These are phyloP conservation scores for Axilococcus clingmanii DNA, from an alignment of 139 green algal species.

Conservation along the genomic window DNA sequence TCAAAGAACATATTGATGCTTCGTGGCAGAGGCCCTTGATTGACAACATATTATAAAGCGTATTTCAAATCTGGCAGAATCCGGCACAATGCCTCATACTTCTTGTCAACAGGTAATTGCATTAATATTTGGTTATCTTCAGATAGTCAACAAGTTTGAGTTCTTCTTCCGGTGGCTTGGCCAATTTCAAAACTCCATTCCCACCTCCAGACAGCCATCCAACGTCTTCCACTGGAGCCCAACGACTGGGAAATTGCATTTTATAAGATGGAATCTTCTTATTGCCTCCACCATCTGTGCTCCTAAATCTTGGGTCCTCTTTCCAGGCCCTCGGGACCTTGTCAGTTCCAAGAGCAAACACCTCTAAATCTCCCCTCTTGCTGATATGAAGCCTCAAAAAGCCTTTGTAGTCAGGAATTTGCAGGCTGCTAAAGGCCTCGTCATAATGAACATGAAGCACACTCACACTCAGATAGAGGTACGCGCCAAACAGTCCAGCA, in stretches of 20 bases:
- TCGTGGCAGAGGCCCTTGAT: too few species aligned
- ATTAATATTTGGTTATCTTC: conserved; percentile 14
- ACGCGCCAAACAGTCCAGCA: conserved; percentile 71
- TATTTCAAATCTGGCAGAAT: too few species aligned
- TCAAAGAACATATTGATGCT: too few species aligned
- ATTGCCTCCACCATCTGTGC: conserved; percentile 35
- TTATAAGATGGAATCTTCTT: conserved; percentile 22
- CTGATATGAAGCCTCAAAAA: conserved; percentile 72
- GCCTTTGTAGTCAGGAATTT: conserved; percentile 65
- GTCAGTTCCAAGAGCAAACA: conserved; percentile 36
- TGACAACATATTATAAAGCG: too few species aligned
- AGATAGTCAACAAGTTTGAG: conserved; percentile 39
- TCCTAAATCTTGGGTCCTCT: conserved; percentile 64
- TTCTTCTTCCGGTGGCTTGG: conserved; percentile 9
- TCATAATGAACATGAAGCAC: conserved; percentile 77
- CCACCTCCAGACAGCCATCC: neutral
- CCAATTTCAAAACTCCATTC: conserved; percentile 1
- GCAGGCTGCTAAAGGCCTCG: conserved; percentile 68
- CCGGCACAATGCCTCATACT: too few species aligned
- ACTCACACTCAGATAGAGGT: conserved; percentile 70
- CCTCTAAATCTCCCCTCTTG: conserved; percentile 19
- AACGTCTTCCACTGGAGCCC: conserved; percentile 23
- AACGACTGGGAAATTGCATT: conserved; percentile 30
- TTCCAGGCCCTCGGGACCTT: conserved; percentile 53
- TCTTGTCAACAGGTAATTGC: too few species aligned